Evolutionary conservation across 805 yeast genomes (phyloP), one percentile per base, ranked within the genome.

Genomic region (Saturnispora dispora): DNA sequence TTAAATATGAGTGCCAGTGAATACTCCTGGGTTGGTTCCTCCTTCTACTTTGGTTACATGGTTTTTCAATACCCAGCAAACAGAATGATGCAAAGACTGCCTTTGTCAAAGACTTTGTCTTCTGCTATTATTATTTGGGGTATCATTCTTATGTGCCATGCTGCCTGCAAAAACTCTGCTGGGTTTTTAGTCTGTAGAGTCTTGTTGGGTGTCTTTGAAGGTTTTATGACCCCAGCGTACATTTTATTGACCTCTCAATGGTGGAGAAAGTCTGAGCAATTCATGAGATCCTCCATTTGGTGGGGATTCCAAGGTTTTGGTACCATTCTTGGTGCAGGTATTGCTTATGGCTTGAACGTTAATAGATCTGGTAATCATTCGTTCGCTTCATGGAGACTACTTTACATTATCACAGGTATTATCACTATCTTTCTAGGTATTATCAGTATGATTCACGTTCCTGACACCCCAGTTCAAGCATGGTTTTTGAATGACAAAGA

Each of bases 11-110:
- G 55, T 27, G 78, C 79, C 3, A 55, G 59, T 2, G 60, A 60
- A 58, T 62, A 68, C 54, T 44, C 68, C 46, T 61, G 73, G 65
- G 33, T 55, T 62, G 55, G 57, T 63, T 43, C 52, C 15, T 47
- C 55, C 1, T 66, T 67, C 41, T 64, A 63, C 45, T 42, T 75
- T 23, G 78, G 78, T 3, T 75, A 74, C 58, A 55, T 75, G 45
- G 79, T 82, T 1, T 72, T 82, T 5, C 73, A 80, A 75, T 74
- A 83, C 80, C 45, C 64, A 75, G 46, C 64, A 68, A 55, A 62
- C 58, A 8, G 82, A 71, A 52, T 63, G 72, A 56, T 65, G 67
- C 52, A 77, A 78, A 78, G 55, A 57, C 51, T 77, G 74, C 39
- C 63, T 54, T 62, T 84, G 55, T 73, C 81, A 5, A 79, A 77